Base-by-base conservation (phyloP, 495 filamentous ascomycete species). In the Staphylotrichum tortipilum region DNA sequence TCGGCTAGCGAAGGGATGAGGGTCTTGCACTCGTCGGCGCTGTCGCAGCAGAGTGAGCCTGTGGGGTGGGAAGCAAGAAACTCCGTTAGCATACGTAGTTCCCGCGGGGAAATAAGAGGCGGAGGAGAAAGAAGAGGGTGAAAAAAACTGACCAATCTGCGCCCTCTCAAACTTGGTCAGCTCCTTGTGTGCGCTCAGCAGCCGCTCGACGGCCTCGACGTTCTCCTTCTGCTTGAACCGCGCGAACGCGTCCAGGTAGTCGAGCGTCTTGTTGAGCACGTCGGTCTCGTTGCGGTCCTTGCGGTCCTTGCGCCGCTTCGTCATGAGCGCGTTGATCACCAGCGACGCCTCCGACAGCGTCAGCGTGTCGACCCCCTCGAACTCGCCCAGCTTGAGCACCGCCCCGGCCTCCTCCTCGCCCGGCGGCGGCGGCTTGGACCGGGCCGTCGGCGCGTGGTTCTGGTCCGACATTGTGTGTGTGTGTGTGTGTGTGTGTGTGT, bases 181-280 rank as follows among this genome's bases (percentile, higher is more conserved):
- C 62, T 90, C 82, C 48, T 82, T 81, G 56, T 85, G 82, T 31
- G 80, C 75, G 48, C 83, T 82, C 49, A 95, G 70, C 46, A 95
- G 69, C 7, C 84, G 77, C 67, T 95, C 91, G 30, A 96, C 88
- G 10, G 88, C 87, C 69, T 94, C 86, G 50, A 95, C 89, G 51
- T 88, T 91, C 68, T 96, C 88, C 63, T 87, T 87, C 52, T 89
- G 80, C 73, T 94, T 94, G 76, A 96, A 96, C 12, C 90, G 85
- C 10, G 89, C 85, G 71, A 97, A 97, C 18, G 85, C 80, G 54
- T 95, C 88, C 1, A 97, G 78, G 67, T 97, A 97, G 53, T 91
- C 84, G 43, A 86, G 72, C 2, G 91, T 97, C 61, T 94, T 90
- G 38, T 76, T 80, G 53, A 96, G 78, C 65, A 82, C 76, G 76